Evolutionary conservation across 768 basidiomycete species (phyloP).

Genomic region (Boletus sensibilis): DNA sequence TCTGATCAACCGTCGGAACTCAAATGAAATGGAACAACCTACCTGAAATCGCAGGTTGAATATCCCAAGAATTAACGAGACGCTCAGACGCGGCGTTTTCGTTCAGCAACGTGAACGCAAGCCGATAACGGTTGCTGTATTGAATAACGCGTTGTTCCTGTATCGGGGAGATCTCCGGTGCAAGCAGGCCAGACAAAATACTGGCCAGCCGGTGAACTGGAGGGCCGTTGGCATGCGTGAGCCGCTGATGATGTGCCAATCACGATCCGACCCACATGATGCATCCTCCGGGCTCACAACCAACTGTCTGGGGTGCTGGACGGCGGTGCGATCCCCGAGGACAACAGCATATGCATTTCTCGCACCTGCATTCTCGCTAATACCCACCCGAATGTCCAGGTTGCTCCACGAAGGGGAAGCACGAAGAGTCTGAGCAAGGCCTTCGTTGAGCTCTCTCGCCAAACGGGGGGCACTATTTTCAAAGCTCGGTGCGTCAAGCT

Average conservation of each 20-base stretch:
- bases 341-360: slow-evolving; percentile 24
- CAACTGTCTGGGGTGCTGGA: slow-evolving; percentile 22
- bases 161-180: slow-evolving; percentile 46
- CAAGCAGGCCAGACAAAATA: slow-evolving; percentile 41
- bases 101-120: slow-evolving; percentile 91
- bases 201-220: slow-evolving; percentile 39
- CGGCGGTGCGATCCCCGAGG: slow-evolving; percentile 25
- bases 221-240: slow-evolving; percentile 16
- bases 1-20: slow-evolving; percentile 17
- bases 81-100: slow-evolving; percentile 76
- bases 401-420: slow-evolving; percentile 42
- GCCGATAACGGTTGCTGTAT: slow-evolving; percentile 78
- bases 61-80: slow-evolving; percentile 68
- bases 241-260: slow-evolving; percentile 1
- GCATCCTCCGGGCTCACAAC: slow-evolving; percentile 24
- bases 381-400: slow-evolving; percentile 37
- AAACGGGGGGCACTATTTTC: slow-evolving; percentile 3
- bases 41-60: slow-evolving; percentile 64
- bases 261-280: slow-evolving; percentile 25
- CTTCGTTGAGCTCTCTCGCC: slow-evolving; percentile 31
- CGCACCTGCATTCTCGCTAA: slow-evolving; percentile 36
- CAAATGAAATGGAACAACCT: slow-evolving; percentile 31
- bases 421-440: slow-evolving; percentile 16
- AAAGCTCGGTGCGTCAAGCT: slow-evolving; percentile 35
- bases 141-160: slow-evolving; percentile 57